Evolutionary conservation across 768 basidiomycete genomes (phyloP), one percentile per base, ranked within the genome.

Genomic region (Paxillus ammoniavirescens): DNA sequence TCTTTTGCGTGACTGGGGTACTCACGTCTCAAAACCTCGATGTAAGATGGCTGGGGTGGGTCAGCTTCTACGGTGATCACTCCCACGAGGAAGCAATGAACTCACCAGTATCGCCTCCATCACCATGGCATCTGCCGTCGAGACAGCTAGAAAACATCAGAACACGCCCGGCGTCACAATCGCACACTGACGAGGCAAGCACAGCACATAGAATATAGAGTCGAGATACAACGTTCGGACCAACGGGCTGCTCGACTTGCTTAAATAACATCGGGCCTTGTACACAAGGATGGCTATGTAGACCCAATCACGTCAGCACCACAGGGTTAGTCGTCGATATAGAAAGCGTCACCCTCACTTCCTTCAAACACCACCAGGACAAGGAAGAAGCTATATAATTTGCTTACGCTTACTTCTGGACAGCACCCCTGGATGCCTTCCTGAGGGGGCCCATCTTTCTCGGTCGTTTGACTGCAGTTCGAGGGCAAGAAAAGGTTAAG

Each of bases 21-120:
- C 35, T 10, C 12, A 54, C 41, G 53, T 54, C 8, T 50, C 47
- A 37, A 50, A 17, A 54, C 8, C 21, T 54, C 15, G 33, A 37
- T 42, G 18, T 50, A 54, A 41, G 5, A 18, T 50, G 48, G 12
- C 53, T 54, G 2, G 21, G 21, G 21, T 21, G 17, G 12, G 10
- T 13, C 38, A 35, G n/a, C 30, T 18, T 23, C 8, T 15, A 18
- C 31, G 3, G 1, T 3, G 12, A 6, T 17, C 31, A 18, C 33
- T 30, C 14, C 30, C 12, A 43, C 12, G 2, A 17, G 38, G 14
- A 40, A 48, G 33, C 6, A n/a, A 4, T 17, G 12, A 13, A 31
- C 49, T 35, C 48, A 54, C 53, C 15, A n/a, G 23, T 40, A 50
- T 54, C 10, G 30, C 42, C 15, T 43, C 31, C 36, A 53, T 48